phyloP scores from a whole-genome alignment of 176 grass and related monocot species.

The Coix lacrymajobi region DNA sequence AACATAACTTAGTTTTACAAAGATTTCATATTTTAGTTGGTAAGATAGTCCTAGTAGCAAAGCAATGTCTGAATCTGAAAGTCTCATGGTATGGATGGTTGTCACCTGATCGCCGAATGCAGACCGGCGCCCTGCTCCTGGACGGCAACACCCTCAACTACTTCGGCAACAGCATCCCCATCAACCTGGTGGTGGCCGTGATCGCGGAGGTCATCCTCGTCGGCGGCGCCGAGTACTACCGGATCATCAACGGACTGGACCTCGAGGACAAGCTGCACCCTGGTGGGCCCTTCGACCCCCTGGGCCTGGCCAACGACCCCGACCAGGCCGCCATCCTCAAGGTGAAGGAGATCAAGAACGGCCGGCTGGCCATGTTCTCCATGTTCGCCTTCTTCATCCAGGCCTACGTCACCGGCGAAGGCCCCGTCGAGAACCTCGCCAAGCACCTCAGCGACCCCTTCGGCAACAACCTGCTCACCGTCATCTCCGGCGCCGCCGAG shows the following conservation, averaged over 20 bases:
- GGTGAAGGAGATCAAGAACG: conserved; percentile 99
- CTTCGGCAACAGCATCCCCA: conserved; percentile 95
- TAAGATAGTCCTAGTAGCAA: not conserved
- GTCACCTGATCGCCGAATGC: not conserved
- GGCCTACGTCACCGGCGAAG: conserved; percentile 95
- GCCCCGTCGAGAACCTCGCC: conserved; percentile 87
- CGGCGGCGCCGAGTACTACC: conserved; percentile 95
- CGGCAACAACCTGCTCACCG: conserved; percentile 98
- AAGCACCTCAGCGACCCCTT: conserved; percentile 95
- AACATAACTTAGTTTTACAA: not conserved
- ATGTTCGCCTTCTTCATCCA: conserved; percentile 99
- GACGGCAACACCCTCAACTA: conserved; percentile 96
- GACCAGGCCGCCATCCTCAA: conserved; percentile 90
- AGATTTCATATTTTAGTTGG: not conserved
- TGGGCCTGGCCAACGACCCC: conserved; percentile 72
- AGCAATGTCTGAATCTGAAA: not conserved
- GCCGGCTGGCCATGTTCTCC: conserved; percentile 87
- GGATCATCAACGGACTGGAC: conserved; percentile 88
- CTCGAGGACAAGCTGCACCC: conserved; percentile 94
- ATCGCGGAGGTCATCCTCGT: conserved; percentile 75
- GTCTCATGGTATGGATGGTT: not conserved
- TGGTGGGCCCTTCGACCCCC: conserved; percentile 83
- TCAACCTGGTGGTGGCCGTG: conserved; percentile 80
- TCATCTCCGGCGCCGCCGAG: conserved; percentile 86
- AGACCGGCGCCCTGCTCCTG: conserved; percentile 92